A percentile compares a stretch with the other conserved stretches of the same genome.
Evolutionary conservation across 2,329 filamentous ascomycete genomes (phyloP).

Genomic region (Microsporum canis): DNA sequence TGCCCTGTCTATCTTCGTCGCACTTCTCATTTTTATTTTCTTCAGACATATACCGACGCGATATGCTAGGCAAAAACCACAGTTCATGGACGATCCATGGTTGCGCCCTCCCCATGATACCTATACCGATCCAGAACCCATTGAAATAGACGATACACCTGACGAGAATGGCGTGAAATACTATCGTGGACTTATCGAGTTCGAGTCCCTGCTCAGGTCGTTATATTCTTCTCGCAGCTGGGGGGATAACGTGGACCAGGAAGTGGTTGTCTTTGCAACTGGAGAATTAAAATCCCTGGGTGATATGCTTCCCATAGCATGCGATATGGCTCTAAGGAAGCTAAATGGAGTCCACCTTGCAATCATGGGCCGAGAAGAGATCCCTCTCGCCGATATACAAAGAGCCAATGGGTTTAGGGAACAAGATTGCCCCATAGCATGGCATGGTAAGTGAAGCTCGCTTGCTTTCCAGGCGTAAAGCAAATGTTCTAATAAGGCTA

Average conservation of each 20-base stretch:
- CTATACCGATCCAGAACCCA: background rate
- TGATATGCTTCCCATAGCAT: slow-evolving; percentile 67
- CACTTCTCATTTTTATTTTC: slow-evolving; percentile 51
- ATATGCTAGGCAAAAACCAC: background rate
- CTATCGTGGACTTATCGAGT: slow-evolving; percentile 61
- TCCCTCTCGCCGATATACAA: slow-evolving; percentile 57
- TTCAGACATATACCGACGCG: slow-evolving; percentile 27
- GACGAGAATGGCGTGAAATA: slow-evolving; percentile 27
- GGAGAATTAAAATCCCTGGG: slow-evolving; percentile 63
- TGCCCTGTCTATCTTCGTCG: slow-evolving; percentile 36
- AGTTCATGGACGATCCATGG: background rate
- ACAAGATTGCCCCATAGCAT: slow-evolving; percentile 52
- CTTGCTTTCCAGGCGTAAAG: background rate
- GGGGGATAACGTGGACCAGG: slow-evolving; percentile 44
- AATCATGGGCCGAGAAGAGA: slow-evolving; percentile 60
- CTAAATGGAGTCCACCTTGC: slow-evolving; percentile 71
- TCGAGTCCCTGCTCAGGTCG: slow-evolving; percentile 52
- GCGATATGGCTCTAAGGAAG: slow-evolving; percentile 63
- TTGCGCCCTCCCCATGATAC: background rate
- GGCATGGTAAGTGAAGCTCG: slow-evolving; percentile 43
- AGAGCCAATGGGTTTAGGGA: slow-evolving; percentile 68
- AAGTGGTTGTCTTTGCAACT: slow-evolving; percentile 68
- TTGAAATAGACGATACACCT: background rate
- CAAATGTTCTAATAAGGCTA: slow-evolving; percentile 1
- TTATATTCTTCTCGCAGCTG: slow-evolving; percentile 50